Evolutionary conservation across 2,329 filamentous ascomycete genomes (phyloP).

Genomic region (Periconia macrospinosa): DNA sequence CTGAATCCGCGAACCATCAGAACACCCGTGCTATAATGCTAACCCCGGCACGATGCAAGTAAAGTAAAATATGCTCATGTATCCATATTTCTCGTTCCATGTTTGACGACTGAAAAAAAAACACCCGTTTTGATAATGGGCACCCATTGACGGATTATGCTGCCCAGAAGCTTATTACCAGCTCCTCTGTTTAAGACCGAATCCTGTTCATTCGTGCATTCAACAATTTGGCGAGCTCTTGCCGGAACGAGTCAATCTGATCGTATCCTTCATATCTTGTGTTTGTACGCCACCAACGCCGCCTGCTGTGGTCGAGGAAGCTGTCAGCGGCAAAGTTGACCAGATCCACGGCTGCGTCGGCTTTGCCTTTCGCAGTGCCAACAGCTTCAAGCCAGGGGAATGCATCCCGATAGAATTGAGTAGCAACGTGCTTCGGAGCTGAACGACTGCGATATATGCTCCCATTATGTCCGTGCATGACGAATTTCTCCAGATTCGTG

Average conservation of each 20-base stretch:
- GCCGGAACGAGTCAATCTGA: constrained; percentile 14
- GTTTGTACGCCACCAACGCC: background rate
- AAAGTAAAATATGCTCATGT: no score
- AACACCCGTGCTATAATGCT: no score
- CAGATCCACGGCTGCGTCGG: constrained; percentile 33
- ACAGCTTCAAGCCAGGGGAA: constrained; percentile 42
- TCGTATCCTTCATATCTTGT: background rate
- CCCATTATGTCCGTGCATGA: constrained; percentile 16
- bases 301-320: background rate
- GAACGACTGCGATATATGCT: constrained; percentile 2
- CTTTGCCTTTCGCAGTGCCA: constrained; percentile 24
- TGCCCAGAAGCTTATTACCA: background rate
- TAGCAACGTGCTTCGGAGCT: constrained; percentile 16
- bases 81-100: no score
- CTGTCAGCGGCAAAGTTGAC: constrained; percentile 11
- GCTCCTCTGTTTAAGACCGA: constrained; percentile 1
- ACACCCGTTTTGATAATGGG: no score
- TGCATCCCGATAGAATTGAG: constrained; percentile 38
- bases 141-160: no score
- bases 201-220: constrained; percentile 19
- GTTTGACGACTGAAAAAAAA: no score
- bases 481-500: constrained; percentile 30
- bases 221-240: constrained; percentile 22
- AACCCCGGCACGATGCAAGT: no score
- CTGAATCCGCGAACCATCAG: no score